Evolutionary conservation across 768 basidiomycete species (phyloP), one percentile per base, ranked within the genome.

Genomic region (Kockovaella imperatae): DNA sequence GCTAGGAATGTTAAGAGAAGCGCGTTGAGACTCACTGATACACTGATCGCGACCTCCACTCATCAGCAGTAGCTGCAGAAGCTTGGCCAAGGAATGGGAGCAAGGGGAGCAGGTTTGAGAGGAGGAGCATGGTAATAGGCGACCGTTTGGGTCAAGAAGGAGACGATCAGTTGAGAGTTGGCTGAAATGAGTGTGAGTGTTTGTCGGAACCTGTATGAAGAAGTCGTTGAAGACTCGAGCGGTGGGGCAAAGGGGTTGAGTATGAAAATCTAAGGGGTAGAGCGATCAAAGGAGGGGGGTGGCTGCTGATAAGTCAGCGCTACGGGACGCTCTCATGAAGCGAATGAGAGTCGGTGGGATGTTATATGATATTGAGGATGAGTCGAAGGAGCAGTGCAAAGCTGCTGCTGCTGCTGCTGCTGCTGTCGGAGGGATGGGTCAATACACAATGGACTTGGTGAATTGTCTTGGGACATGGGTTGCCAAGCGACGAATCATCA

Each of bases 21-120:
- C n/a, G 26, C 2, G 13, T 24, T n/a, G 18, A 3, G 41, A 47
- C 62, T 51, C 24, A 64, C 62, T 60, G 60, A 29, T 65, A 65
- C 42, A 66, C 54, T 3, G 58, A 56, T 17, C 61, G 40, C 13
- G 55, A 50, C 21, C 64, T 48, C 64, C 64, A 66, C 31, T 62
- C 39, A 28, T 62, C 61, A 13, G 43, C 44, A 26, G 51, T 59
- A 3, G 64, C 64, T n/a, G 61, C 60, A 8, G 42, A 30, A n/a
- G 35, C 35, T 14, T 31, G 28, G 13, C 47, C 38, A 3, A 56
- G 38, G 14, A 49, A 14, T 7, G 53, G 44, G 1, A 60, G 46
- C 11, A 56, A 25, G 45, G 50, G 49, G 17, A 51, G 35, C 24
- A 58, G 52, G 3, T 47, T 39, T 10, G 43, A 32, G 17, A 31